phyloP scores from a whole-genome alignment of 805 yeast genomes.

The Clavispora santaluciae region DNA sequence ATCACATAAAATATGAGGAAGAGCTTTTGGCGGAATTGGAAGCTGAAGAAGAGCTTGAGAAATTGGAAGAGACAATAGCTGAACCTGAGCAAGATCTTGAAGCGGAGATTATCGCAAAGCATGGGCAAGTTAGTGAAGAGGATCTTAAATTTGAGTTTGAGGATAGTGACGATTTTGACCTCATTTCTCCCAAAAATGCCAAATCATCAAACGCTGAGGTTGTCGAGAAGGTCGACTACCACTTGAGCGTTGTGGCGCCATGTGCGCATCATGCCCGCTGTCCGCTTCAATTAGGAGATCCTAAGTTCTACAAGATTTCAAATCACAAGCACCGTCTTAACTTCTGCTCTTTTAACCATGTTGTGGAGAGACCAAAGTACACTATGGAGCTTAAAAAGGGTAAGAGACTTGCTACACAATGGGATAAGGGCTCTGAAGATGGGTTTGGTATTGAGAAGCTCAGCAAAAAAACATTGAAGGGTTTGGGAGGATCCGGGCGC shows the following conservation, averaged over 20 bases:
- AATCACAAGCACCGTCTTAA: slow-evolving; percentile 55
- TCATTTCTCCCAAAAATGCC: slow-evolving; percentile 16
- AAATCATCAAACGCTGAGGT: slow-evolving; percentile 1
- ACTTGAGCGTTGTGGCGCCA: slow-evolving; percentile 75
- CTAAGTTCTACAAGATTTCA: slow-evolving; percentile 55
- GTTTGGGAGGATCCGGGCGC: slow-evolving; percentile 71
- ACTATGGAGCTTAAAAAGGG: slow-evolving; percentile 86
- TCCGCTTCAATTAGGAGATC: slow-evolving; percentile 77
- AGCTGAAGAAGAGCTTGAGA: slow-evolving; percentile 12
- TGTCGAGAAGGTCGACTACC: slow-evolving; percentile 37
- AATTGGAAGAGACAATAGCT: background rate
- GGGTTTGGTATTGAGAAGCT: slow-evolving; percentile 49
- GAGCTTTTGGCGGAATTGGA: slow-evolving; percentile 26
- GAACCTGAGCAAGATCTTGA: slow-evolving; percentile 14
- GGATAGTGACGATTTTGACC: slow-evolving; percentile 26
- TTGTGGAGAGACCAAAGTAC: slow-evolving; percentile 72
- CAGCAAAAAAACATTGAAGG: slow-evolving; percentile 23
- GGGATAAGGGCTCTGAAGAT: slow-evolving; percentile 56
- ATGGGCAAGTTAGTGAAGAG: slow-evolving; percentile 38
- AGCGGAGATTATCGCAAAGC: slow-evolving; percentile 31
- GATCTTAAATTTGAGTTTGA: slow-evolving; percentile 49
- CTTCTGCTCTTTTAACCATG: slow-evolving; percentile 72
- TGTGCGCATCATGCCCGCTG: slow-evolving; percentile 85
- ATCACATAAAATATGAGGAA: slow-evolving; percentile 29
- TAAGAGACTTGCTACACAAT: slow-evolving; percentile 59